Evolutionary conservation across 148 eudicot genomes (phyloP).

Genomic region (Camellia japonica): DNA sequence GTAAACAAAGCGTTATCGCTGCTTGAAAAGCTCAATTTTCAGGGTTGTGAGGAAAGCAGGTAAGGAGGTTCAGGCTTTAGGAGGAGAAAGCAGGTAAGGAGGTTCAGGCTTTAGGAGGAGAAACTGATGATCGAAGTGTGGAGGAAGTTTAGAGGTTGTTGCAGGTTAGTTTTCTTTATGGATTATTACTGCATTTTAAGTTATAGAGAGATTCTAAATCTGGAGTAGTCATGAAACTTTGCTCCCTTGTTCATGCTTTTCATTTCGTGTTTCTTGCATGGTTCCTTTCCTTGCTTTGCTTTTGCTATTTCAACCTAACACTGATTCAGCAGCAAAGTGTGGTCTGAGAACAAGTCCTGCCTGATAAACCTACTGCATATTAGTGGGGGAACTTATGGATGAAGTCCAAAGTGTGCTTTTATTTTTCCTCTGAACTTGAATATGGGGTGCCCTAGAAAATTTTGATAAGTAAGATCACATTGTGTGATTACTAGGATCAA

Average conservation of each 20-base stretch:
- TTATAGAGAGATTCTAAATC: background rate
- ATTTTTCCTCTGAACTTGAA: too few relatives aligned
- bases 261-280: background rate
- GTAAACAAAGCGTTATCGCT: background rate
- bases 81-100: background rate
- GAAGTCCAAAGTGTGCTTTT: background rate
- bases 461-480: too few relatives aligned
- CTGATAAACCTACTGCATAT: constrained; percentile 13
- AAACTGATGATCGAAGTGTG: background rate
- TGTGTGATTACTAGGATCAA: too few relatives aligned
- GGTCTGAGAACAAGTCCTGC: constrained; percentile 10
- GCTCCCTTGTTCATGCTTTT: background rate
- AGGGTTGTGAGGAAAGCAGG: background rate
- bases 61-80: background rate
- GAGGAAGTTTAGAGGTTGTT: background rate
- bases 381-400: background rate
- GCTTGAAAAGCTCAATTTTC: background rate
- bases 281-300: background rate
- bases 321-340: constrained; percentile 2
- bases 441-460: too few relatives aligned
- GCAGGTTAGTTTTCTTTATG: background rate
- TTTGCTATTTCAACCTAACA: background rate
- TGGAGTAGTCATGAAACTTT: background rate
- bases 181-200: background rate
- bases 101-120: background rate